phyloP scores from a whole-genome alignment of 805 yeast species.

The Saccharomycopsis vini region DNA sequence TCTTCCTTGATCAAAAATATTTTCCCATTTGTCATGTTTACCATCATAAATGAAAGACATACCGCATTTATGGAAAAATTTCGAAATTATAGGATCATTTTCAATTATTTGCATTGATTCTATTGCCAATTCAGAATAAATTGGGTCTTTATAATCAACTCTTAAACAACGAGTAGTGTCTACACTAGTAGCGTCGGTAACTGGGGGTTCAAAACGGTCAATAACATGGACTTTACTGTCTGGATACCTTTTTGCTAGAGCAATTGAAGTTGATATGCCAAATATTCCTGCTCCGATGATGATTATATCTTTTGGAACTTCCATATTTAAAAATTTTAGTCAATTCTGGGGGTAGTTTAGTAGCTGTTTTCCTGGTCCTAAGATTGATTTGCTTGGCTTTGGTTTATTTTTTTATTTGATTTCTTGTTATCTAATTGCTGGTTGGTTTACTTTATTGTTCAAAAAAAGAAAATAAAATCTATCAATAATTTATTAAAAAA shows the following conservation, averaged over 20 bases:
- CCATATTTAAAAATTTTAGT: background rate
- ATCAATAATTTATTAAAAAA: no score
- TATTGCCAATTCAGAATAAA: constrained; percentile 34
- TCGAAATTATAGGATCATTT: constrained; percentile 25
- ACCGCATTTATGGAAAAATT: constrained; percentile 8
- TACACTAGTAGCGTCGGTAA: background rate
- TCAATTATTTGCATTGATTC: constrained; percentile 37
- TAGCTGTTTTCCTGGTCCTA: background rate
- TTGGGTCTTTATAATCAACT: constrained; percentile 35
- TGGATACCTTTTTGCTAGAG: background rate
- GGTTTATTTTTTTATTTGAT: no score
- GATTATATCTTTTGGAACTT: background rate
- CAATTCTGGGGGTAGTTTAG: background rate
- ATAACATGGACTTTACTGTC: background rate
- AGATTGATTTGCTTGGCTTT: no score
- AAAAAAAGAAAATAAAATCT: no score
- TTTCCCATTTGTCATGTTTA: background rate
- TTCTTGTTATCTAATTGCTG: no score
- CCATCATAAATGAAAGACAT: constrained; percentile 1
- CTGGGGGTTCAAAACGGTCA: background rate
- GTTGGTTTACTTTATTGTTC: no score
- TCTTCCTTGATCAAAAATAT: background rate
- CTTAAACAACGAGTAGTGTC: constrained; percentile 25
- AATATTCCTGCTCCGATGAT: constrained; percentile 1
- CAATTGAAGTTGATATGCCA: background rate